A percentile compares a stretch with the other conserved stretches of the same genome.
Evolutionary conservation across 345 rosid species (phyloP).

Genomic region (Raphanus sativus): DNA sequence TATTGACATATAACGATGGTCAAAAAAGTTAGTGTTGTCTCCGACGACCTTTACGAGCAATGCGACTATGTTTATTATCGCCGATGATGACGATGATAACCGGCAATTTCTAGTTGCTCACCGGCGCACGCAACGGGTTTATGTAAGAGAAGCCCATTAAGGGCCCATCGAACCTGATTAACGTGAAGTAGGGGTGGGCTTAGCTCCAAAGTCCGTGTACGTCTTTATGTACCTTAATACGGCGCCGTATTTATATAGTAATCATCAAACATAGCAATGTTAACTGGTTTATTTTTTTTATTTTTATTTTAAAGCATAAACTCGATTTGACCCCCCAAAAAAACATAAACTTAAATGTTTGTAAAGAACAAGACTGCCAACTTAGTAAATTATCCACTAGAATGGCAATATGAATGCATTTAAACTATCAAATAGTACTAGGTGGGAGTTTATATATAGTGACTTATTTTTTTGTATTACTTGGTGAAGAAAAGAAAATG

Average conservation of each 20-base stretch:
- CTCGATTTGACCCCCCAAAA: too few relatives aligned
- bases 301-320: too few relatives aligned
- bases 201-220: slow-evolving; percentile 29
- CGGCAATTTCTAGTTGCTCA: background rate
- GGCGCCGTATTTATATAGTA: too few relatives aligned
- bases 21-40: too few relatives aligned
- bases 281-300: background rate
- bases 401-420: background rate
- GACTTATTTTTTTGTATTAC: background rate
- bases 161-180: slow-evolving; percentile 23
- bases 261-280: background rate
- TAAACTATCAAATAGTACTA: background rate
- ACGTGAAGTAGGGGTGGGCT: slow-evolving; percentile 17
- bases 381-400: background rate
- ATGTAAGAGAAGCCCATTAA: slow-evolving; percentile 21
- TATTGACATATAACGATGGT: too few relatives aligned
- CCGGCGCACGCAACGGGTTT: slow-evolving; percentile 19
- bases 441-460: background rate
- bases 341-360: background rate
- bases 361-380: background rate
- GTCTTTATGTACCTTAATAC: background rate
- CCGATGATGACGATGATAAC: slow-evolving; percentile 10
- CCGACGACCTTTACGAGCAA: slow-evolving; percentile 71
- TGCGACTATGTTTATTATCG: slow-evolving; percentile 44
- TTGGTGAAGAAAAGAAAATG: background rate